phyloP scores from a whole-genome alignment of 306 rosid genomes.

The Glycine tomentella region DNA sequence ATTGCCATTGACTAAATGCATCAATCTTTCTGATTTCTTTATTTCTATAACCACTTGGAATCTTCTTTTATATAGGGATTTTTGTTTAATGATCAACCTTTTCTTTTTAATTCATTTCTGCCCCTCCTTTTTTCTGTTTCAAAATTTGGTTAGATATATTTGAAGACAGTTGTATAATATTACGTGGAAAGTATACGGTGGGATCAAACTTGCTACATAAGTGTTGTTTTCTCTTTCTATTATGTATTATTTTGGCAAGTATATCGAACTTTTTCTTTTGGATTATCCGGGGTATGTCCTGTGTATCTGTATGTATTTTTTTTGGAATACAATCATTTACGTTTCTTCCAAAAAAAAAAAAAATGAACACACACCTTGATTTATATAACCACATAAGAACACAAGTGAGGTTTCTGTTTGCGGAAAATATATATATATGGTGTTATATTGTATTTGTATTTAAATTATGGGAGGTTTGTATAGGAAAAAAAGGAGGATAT shows the following conservation, averaged over 20 bases:
- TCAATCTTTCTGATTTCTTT: constrained; percentile 39
- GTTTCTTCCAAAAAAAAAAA: too few species aligned
- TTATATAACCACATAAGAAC: not conserved
- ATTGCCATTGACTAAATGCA: constrained; percentile 88
- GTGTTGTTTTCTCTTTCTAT: constrained; percentile 7
- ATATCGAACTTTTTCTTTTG: too few species aligned
- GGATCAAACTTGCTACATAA: constrained; percentile 22
- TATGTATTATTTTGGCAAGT: constrained; percentile 12
- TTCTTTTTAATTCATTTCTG: constrained; percentile 35
- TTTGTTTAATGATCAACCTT: constrained; percentile 53
- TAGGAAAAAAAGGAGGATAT: too few species aligned
- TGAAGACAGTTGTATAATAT: constrained; percentile 60
- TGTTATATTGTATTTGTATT: not conserved
- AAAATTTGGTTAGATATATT: constrained; percentile 45
- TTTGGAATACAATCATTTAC: too few species aligned
- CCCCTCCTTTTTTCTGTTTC: constrained; percentile 36
- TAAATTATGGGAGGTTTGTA: not conserved
- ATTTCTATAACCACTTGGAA: constrained; percentile 42
- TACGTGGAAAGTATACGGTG: constrained; percentile 48
- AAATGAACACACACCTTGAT: not conserved
- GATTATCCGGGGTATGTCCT: too few species aligned
- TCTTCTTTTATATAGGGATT: constrained; percentile 62
- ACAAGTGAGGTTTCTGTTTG: not conserved
- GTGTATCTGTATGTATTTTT: too few species aligned
- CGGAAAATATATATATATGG: not conserved